Conservation (phyloP, 176 grass and related monocot genomes). For the Oryza nivara region DNA sequence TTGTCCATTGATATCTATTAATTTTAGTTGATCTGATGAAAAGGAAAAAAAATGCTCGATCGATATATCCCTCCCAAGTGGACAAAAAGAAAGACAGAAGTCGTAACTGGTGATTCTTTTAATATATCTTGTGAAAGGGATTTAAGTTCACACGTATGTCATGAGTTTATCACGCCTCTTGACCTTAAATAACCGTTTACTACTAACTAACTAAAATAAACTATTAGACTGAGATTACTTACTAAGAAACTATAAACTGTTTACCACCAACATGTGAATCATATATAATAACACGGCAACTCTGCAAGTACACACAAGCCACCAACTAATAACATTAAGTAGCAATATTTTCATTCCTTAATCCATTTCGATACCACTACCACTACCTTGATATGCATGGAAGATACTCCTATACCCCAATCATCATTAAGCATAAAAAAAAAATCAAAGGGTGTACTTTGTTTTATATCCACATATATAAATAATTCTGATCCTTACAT, state of each 20-base stretch:
- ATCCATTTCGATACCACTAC: constrained; percentile 21
- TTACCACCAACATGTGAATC: constrained; percentile 14
- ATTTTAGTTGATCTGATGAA: not conserved
- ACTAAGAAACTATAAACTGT: not conserved
- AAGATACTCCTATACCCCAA: not conserved
- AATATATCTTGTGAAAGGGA: constrained; percentile 22
- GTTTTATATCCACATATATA: not conserved
- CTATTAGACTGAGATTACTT: constrained; percentile 1
- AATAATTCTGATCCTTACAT: constrained; percentile 29
- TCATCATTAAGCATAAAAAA: constrained; percentile 9
- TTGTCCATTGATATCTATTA: not conserved
- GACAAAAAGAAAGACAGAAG: constrained; percentile 34
- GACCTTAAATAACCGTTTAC: constrained; percentile 22
- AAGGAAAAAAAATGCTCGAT: constrained; percentile 4
- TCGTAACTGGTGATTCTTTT: constrained; percentile 10
- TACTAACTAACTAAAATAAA: constrained; percentile 15
- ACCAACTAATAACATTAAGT: constrained; percentile 26
- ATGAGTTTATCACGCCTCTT: not conserved
- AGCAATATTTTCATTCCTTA: constrained; percentile 32
- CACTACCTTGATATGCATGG: constrained; percentile 11
- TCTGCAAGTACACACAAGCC: constrained; percentile 1
- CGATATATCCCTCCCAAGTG: constrained; percentile 19
- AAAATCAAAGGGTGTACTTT: constrained; percentile 39
- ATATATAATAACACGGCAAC: constrained; percentile 29
- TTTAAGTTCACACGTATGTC: constrained; percentile 35